Evolutionary conservation across 2,329 filamentous ascomycete species (phyloP), one percentile per base, ranked within the genome.

Genomic region (Curvularia spicifera): DNA sequence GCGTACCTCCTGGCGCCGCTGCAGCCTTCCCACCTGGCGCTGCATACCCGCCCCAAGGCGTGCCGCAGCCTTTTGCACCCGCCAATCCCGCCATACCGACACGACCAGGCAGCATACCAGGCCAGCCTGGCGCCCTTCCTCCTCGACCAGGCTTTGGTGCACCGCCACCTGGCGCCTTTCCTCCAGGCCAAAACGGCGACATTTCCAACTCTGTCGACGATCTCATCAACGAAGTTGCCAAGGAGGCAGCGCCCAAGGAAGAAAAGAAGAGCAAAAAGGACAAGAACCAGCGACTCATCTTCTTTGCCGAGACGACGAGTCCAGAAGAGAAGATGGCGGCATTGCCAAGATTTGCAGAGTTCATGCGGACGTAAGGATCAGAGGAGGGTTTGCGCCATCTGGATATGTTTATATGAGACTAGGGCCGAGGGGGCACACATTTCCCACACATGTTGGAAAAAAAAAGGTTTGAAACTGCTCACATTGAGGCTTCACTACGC

Each of bases 291-390:
- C 81, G 86, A 74, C 88, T 97, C 85, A 83, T 96, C 29, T 97
- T 95, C 79, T 88, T 88, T 61, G 91, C 96, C 73, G 87, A 89
- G 51, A 88, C 90, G 57, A 81, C 88, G 71, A 95, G 91, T 70
- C 91, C 92, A 1, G 93, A 97, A 80, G 93, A 97, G 83, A 91
- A 89, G 79, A 93, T 96, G 91, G 89, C 91, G 28, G 79, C 81
- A 72, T 80, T 95, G 80, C 83, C 90, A 60, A 88, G 87, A 77
- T 97, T 96, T 80, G 87, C 88, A 0, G 64, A 65, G 43, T 70
- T 68, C 52, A 63, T 67, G 50, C 57, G 65, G 58, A 63, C 65
- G 49, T 73, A 37, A 31, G 29, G 29, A 35, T 24, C 18, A 33
- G 28, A 18, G 26, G 37, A 15, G 18, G 20, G 28, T 43, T 7